These are phyloP conservation scores for Babesia divergens DNA, from an alignment of 169 alveolate species.

Conservation along the genomic window DNA sequence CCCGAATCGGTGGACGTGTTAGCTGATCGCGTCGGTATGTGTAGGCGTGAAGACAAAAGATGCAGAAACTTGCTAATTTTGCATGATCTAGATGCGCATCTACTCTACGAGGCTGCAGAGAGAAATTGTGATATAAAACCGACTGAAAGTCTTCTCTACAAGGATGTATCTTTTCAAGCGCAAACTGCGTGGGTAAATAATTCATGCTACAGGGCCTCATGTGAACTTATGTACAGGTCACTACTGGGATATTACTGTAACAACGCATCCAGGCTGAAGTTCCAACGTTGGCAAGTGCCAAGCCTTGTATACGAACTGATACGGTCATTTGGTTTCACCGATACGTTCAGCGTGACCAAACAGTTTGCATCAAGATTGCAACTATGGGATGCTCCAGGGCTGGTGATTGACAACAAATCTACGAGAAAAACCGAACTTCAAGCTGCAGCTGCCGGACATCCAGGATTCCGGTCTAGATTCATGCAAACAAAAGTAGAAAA, in stretches of 20 bases:
- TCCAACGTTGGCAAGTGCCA: conserved; percentile 63
- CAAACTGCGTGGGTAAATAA: conserved; percentile 4
- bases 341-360: conserved; percentile 38
- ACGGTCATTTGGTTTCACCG: conserved; percentile 36
- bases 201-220: conserved; percentile 22
- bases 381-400: conserved; percentile 60
- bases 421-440: conserved; percentile 33
- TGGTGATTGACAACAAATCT: conserved; percentile 14
- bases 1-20: conserved; percentile 18
- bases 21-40: conserved; percentile 7
- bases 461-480: conserved; percentile 40
- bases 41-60: background rate
- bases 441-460: conserved; percentile 51
- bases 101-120: conserved; percentile 42
- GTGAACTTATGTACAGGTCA: conserved; percentile 55
- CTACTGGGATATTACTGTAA: conserved; percentile 55
- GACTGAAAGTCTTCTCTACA: background rate
- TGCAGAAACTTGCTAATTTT: conserved; percentile 3
- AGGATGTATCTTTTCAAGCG: background rate
- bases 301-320: conserved; percentile 51
- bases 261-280: conserved; percentile 42
- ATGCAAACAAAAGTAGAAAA: background rate
- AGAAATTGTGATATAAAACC: conserved; percentile 15
- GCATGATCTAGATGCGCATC: conserved; percentile 58
- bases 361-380: conserved; percentile 63